A percentile compares a stretch with the other conserved stretches of the same genome.
These are phyloP conservation scores for Colletotrichum sp. DNA, from an alignment of 2,329 filamentous ascomycete genomes.

Conservation along the genomic window DNA sequence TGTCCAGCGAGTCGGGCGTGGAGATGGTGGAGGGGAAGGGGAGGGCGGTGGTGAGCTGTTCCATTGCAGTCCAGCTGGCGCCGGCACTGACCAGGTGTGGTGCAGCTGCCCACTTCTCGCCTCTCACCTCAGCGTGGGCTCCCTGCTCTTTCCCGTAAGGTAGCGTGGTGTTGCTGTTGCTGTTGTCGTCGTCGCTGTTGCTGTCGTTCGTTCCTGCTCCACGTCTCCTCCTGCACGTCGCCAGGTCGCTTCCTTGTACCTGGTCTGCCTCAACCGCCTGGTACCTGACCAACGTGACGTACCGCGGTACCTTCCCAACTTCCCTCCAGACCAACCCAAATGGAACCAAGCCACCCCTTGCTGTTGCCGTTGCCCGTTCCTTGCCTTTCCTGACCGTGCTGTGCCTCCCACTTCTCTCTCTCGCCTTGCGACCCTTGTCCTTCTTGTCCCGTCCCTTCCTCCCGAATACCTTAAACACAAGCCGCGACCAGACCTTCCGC, in stretches of 20 bases:
- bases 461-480: conserved; percentile 19
- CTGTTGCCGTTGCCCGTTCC: not conserved
- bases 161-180: not conserved
- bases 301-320: not conserved
- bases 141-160: not conserved
- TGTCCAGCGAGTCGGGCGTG: not conserved
- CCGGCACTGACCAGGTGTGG: not conserved
- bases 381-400: conserved; percentile 3
- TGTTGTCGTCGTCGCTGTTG: not conserved
- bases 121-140: not conserved
- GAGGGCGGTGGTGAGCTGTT: not conserved
- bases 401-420: not conserved
- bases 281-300: not conserved
- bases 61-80: not conserved
- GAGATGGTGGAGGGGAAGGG: not conserved
- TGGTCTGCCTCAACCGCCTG: not conserved
- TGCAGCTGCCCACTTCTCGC: not conserved
- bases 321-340: not conserved
- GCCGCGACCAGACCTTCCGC: not conserved
- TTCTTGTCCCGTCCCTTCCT: conserved; percentile 20
- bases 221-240: not conserved
- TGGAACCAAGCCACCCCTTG: not conserved
- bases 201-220: conserved; percentile 6
- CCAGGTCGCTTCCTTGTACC: not conserved
- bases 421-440: conserved; percentile 11